phyloP scores from a whole-genome alignment of 768 basidiomycete genomes.

The Pleurotus salmoneostramineus region DNA sequence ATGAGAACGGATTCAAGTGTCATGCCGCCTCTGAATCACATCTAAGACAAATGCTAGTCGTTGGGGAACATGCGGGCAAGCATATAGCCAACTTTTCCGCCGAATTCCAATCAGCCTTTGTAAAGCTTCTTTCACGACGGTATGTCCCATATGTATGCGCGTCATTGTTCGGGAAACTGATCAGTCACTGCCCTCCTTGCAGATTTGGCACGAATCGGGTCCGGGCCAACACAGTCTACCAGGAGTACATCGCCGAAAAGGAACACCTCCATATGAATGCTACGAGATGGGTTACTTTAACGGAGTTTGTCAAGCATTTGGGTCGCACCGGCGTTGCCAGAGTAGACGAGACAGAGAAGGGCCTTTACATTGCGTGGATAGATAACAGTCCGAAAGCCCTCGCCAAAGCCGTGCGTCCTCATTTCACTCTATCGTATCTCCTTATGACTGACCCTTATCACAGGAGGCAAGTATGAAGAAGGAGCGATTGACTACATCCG shows the following conservation, averaged over 20 bases:
- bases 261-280: constrained; percentile 96
- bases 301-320: constrained; percentile 91
- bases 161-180: background rate
- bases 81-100: constrained; percentile 89
- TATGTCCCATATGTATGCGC: constrained; percentile 25
- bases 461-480: constrained; percentile 88
- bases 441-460: constrained; percentile 9
- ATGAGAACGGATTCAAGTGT: constrained; percentile 99
- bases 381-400: constrained; percentile 94
- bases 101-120: constrained; percentile 90
- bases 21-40: constrained; percentile 87
- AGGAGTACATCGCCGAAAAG: constrained; percentile 96
- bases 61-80: constrained; percentile 89
- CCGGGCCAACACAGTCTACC: constrained; percentile 91
- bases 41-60: constrained; percentile 94
- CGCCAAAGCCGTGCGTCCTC: constrained; percentile 68
- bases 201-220: constrained; percentile 95
- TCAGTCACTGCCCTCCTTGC: background rate
- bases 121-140: constrained; percentile 85
- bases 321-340: constrained; percentile 82
- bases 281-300: constrained; percentile 95
- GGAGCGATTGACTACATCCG: constrained; percentile 86
- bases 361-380: constrained; percentile 97
- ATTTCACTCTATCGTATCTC: background rate
- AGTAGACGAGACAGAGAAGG: constrained; percentile 98